phyloP scores from a whole-genome alignment of 2,329 filamentous ascomycete species.

The Ascochyta rabiei region DNA sequence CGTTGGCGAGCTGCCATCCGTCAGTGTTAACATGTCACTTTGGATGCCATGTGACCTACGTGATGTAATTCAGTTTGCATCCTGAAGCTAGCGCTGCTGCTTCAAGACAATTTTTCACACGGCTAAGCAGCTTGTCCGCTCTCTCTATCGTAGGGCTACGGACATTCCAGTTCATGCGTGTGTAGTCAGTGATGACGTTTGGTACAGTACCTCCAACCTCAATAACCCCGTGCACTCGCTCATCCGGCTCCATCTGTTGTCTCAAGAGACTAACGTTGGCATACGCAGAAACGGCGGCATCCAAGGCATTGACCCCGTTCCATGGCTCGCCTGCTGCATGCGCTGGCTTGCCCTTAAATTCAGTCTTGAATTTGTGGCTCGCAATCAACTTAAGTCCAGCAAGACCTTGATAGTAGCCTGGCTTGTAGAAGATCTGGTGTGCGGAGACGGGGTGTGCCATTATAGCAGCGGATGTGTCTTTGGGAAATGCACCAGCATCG shows the following conservation, averaged over 20 bases:
- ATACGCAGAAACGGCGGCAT: conserved; percentile 47
- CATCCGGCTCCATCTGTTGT: conserved; percentile 23
- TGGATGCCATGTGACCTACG: conserved; percentile 30
- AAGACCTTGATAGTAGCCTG: conserved; percentile 17
- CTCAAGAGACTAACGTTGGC: conserved; percentile 36
- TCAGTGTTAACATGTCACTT: not conserved
- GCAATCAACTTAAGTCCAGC: conserved; percentile 20
- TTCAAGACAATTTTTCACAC: conserved; percentile 46
- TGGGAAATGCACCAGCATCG: conserved; percentile 51
- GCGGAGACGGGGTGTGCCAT: conserved; percentile 34
- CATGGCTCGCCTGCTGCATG: conserved; percentile 50
- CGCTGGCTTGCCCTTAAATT: conserved; percentile 37
- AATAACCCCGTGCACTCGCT: conserved; percentile 23
- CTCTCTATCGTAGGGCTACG: conserved; percentile 44
- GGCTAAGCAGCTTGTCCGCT: conserved; percentile 20
- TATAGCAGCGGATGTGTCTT: conserved; percentile 28
- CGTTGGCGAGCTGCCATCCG: conserved; percentile 35
- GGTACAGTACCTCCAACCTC: conserved; percentile 18
- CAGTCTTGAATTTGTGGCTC: conserved; percentile 29
- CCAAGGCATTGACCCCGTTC: conserved; percentile 50
- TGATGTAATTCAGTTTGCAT: conserved; percentile 42
- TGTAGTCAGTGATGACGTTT: conserved; percentile 41
- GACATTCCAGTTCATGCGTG: conserved; percentile 51
- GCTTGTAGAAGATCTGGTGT: conserved; percentile 24
- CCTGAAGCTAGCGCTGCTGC: conserved; percentile 23